Evolutionary conservation across 2,329 filamentous ascomycete genomes (phyloP).

Genomic region (Penicillium sp.): DNA sequence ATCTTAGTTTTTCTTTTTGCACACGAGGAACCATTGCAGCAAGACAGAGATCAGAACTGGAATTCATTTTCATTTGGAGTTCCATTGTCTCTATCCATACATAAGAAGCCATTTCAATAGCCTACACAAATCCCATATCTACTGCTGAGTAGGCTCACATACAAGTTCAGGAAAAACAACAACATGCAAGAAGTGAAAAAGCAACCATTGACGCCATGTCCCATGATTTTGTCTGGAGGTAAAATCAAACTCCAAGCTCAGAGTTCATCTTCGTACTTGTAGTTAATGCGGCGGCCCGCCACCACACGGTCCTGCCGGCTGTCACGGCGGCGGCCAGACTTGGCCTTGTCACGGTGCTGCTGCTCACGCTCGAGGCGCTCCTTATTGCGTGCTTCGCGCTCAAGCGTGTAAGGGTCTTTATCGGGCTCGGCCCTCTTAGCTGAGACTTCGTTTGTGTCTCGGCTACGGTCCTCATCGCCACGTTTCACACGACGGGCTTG

Average conservation of each 20-base stretch:
- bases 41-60: background rate
- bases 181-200: conserved; percentile 9
- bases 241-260: background rate
- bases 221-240: conserved; percentile 5
- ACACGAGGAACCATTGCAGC: background rate
- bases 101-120: background rate
- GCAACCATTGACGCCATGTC: conserved; percentile 5
- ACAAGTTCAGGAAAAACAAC: background rate
- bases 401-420: conserved; percentile 70
- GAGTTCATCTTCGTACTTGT: conserved; percentile 50
- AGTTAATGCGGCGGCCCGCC: conserved; percentile 43
- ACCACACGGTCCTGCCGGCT: conserved; percentile 32
- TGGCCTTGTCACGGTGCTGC: conserved; percentile 58
- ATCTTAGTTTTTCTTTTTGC: background rate
- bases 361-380: conserved; percentile 65
- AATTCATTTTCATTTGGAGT: background rate
- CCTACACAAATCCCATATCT: conserved; percentile 5
- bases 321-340: conserved; percentile 34
- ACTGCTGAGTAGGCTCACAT: background rate
- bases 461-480: conserved; percentile 26
- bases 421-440: conserved; percentile 27
- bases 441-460: conserved; percentile 16
- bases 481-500: conserved; percentile 38
- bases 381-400: conserved; percentile 64
- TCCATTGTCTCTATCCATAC: conserved; percentile 1